Evolutionary conservation across 495 filamentous ascomycete genomes (phyloP).

Genomic region (Penicillium mononematosum): DNA sequence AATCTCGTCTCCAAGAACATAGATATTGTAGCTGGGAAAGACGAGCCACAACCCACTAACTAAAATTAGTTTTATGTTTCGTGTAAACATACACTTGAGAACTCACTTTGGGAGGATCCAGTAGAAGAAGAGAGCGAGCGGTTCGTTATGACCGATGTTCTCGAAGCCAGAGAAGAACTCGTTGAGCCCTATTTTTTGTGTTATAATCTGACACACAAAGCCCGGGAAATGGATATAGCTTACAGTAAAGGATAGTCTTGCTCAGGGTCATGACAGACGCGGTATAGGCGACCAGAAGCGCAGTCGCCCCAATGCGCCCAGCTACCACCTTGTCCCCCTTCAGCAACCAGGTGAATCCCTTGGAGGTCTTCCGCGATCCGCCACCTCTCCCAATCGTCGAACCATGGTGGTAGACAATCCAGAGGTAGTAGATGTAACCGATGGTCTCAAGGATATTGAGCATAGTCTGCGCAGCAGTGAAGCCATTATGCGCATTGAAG

Average conservation of each 20-base stretch:
- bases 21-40: slow-evolving; percentile 68
- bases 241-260: slow-evolving; percentile 88
- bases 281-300: slow-evolving; percentile 65
- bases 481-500: slow-evolving; percentile 69
- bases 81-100: not conserved
- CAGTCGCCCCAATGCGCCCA: slow-evolving; percentile 59
- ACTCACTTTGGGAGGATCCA: slow-evolving; percentile 85
- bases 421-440: slow-evolving; percentile 69
- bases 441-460: slow-evolving; percentile 73
- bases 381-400: slow-evolving; percentile 31
- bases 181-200: slow-evolving; percentile 58
- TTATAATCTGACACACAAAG: not conserved
- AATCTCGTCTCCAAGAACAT: slow-evolving; percentile 68
- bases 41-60: slow-evolving; percentile 75
- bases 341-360: slow-evolving; percentile 43
- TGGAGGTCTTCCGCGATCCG: slow-evolving; percentile 33
- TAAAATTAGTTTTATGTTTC: slow-evolving; percentile 9
- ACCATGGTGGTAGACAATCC: slow-evolving; percentile 55
- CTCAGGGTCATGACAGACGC: slow-evolving; percentile 77
- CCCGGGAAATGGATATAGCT: slow-evolving; percentile 30
- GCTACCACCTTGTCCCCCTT: slow-evolving; percentile 52
- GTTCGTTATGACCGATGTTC: slow-evolving; percentile 75
- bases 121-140: slow-evolving; percentile 54
- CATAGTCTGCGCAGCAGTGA: slow-evolving; percentile 71
- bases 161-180: slow-evolving; percentile 75